Evolutionary conservation across 148 eudicot genomes (phyloP).

Genomic region (Spergularia bocconei): DNA sequence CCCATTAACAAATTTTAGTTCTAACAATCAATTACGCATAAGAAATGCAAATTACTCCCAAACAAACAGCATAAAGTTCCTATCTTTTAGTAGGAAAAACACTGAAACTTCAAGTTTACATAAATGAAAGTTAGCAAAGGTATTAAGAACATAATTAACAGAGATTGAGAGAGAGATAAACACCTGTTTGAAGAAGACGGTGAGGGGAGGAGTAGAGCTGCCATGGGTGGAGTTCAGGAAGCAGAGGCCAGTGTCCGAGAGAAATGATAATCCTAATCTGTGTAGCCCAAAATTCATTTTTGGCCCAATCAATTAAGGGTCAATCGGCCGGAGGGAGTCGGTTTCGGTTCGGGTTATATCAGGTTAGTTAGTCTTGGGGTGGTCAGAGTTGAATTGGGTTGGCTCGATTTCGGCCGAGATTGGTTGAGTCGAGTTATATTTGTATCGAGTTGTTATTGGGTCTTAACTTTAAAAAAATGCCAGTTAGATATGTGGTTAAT

Average conservation of each 20-base stretch:
- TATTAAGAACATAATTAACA: not conserved
- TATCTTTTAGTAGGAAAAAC: not conserved
- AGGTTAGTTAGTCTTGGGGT: too few relatives aligned
- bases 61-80: conserved; percentile 6
- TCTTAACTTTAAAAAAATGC: too few relatives aligned
- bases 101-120: not conserved
- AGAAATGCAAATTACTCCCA: not conserved
- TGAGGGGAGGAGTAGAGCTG: conserved; percentile 21
- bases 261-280: too few relatives aligned
- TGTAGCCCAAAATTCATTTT: too few relatives aligned
- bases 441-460: too few relatives aligned
- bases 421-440: too few relatives aligned
- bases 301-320: too few relatives aligned
- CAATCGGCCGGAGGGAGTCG: too few relatives aligned
- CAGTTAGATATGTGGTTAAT: too few relatives aligned
- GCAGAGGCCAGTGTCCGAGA: not conserved
- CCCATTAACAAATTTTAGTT: not conserved
- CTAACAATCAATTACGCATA: not conserved
- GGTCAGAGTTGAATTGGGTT: too few relatives aligned
- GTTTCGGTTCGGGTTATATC: too few relatives aligned
- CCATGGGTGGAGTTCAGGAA: conserved; percentile 27
- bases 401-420: too few relatives aligned
- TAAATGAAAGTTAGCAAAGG: not conserved
- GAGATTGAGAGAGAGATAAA: conserved; percentile 2
- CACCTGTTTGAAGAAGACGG: conserved; percentile 26